Conservation (phyloP, 2,329 filamentous ascomycete species). For the Claviceps fusiformis region DNA sequence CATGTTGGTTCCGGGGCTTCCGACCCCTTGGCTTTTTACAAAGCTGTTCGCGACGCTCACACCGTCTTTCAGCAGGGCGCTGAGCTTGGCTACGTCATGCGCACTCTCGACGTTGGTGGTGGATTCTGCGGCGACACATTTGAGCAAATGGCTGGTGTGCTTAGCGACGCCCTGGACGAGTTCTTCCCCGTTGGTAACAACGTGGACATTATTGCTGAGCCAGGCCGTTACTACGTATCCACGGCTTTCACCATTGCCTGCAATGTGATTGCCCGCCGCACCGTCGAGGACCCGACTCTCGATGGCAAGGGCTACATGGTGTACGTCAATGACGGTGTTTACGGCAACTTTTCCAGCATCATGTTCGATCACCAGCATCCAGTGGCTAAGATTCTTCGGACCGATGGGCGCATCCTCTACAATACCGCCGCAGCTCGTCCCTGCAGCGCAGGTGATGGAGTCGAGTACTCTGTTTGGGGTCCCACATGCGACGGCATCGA, state of each 20-base stretch:
- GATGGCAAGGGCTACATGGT: conserved; percentile 77
- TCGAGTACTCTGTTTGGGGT: conserved; percentile 94
- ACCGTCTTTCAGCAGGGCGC: conserved; percentile 76
- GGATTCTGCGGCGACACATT: conserved; percentile 88
- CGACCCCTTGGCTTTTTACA: conserved; percentile 80
- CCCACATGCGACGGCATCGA: conserved; percentile 97
- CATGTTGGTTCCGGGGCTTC: conserved; percentile 94
- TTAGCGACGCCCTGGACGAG: conserved; percentile 67
- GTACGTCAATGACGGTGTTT: conserved; percentile 94
- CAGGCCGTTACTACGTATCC: conserved; percentile 90
- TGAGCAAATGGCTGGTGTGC: conserved; percentile 72
- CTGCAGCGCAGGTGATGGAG: conserved; percentile 33
- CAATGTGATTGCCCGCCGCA: conserved; percentile 90
- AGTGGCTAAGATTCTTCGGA: conserved; percentile 64
- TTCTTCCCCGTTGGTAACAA: conserved; percentile 65
- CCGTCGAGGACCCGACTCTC: conserved; percentile 57
- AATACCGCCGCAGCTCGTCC: conserved; percentile 37
- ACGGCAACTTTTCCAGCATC: conserved; percentile 98
- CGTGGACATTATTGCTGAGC: conserved; percentile 85
- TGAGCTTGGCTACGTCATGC: conserved; percentile 63
- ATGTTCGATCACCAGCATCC: conserved; percentile 98
- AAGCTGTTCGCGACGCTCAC: conserved; percentile 81
- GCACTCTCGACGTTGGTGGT: conserved; percentile 85
- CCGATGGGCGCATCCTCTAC: conserved; percentile 43
- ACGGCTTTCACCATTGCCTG: conserved; percentile 88